Base-by-base conservation (phyloP, 345 rosid species). In the Moricandia moricandioides region DNA sequence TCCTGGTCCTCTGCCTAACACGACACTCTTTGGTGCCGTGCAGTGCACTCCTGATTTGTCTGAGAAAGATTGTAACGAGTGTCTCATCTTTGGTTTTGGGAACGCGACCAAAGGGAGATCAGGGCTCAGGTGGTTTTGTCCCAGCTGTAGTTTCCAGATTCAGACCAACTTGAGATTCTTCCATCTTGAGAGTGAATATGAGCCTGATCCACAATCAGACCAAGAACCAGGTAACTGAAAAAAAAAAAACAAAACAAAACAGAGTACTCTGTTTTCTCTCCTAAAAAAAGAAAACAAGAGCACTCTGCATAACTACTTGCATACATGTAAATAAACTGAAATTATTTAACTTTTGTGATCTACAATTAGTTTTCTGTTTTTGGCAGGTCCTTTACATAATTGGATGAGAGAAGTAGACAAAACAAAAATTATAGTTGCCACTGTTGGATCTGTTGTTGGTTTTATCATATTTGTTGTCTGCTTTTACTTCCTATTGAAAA, bases 401-500 rank as follows among this genome's bases (percentile, higher is more conserved):
- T 10, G 31, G 60, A 9, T 27, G 8, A n/a, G 0, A 24, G 59
- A 47, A 40, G 8, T 5, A 18, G 17, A 66, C 45, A 74, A 39
- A 65, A 1, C 14, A 10, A 45, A 14, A 2, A 40, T 66, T 18
- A 31, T 74, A 8, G 5, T 66, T 0, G 66, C 72, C 26, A 74
- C 14, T 5, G 51, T 67, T 21, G 17, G 64, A 13, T 57, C 72
- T 30, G 66, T 58, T n/a, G 51, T 58, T 66, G 63, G 70, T 29
- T 31, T 66, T 66, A 6, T 27, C 26, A 5, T 74, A 40, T 66
- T 74, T 11, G 3, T 66, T 43, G 6, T 24, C 10, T 66, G 60
- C 29, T 14, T 74, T 31, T 65, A 31, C 72, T 66, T 67, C 59
- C 6, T 74, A 21, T 58, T 74, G 67, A 58, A 1, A 45, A 67